Evolutionary conservation across 1,284 basidiomycete species (phyloP), one percentile per base, ranked within the genome.

Genomic region (Mycosarcoma mackinlayi): DNA sequence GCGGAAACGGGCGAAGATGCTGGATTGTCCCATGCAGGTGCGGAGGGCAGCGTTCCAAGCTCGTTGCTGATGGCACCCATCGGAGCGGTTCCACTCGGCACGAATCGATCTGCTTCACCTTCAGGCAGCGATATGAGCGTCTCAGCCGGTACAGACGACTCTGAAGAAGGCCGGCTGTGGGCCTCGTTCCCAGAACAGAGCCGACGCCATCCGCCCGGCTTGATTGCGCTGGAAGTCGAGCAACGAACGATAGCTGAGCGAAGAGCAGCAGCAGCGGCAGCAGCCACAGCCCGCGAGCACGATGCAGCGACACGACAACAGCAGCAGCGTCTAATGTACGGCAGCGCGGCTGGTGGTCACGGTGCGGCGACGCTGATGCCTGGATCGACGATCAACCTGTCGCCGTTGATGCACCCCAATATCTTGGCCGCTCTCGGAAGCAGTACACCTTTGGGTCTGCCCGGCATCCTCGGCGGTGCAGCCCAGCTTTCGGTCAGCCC

Each of bases 211-310:
- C 75, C 75, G 0, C 75, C 75, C 3, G 75, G 75, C 6, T 52
- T 75, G 0, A 74, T 77, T 28, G 75, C 74, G 3, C 58, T 75
- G n/a, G 62, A 76, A 33, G 25, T 74, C 23, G 69, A 77, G 42
- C 57, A 77, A 27, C 46, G 61, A 1, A 53, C 42, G 1, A 24
- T 62, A 1, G 64, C 52, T 13, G 63, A 61, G 19, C 41, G 49
- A 19, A 31, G 55, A 27, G n/a, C 46, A 13, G 50, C 57, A 11
- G 50, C 49, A 4, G 45, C 58, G 11, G 56, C 56, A 14, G 48
- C 47, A 3, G 45, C 57, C n/a, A n/a, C n/a, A 23, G 48, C 48
- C 2, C 47, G 23, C 28, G 57, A 52, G 18, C 37, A 44, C 46
- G 10, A 35, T 48, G 38, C 45, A 55, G 28, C 35, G 16, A 11